Conservation (phyloP, 2,329 filamentous ascomycete genomes). For the Pseudopithomyces chartarum region DNA sequence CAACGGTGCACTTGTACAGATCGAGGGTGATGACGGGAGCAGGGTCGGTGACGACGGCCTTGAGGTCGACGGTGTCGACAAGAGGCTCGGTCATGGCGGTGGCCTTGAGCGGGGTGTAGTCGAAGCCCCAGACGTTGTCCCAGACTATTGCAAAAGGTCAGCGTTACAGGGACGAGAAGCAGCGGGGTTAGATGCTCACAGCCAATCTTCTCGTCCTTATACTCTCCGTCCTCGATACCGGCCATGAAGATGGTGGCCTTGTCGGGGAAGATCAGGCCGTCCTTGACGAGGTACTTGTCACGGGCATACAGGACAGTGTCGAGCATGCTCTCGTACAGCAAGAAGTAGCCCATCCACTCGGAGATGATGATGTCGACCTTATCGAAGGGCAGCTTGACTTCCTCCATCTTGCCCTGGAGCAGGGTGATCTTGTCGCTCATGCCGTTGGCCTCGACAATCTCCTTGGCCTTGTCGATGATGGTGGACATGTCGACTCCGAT, state of each 20-base stretch:
- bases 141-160: conserved; percentile 71
- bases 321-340: conserved; percentile 98
- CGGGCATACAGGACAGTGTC: conserved; percentile 97
- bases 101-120: conserved; percentile 92
- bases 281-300: conserved; percentile 85
- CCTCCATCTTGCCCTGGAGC: conserved; percentile 99
- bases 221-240: conserved; percentile 97
- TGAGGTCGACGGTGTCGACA: conserved; percentile 96
- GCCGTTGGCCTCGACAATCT: conserved; percentile 92
- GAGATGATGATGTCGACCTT: conserved; percentile 99
- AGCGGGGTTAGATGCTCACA: conserved; percentile 59
- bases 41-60: conserved; percentile 94
- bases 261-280: conserved; percentile 96
- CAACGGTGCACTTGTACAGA: conserved; percentile 84
- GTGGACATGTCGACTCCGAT: conserved; percentile 99
- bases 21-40: conserved; percentile 84
- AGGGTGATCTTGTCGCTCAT: conserved; percentile 96
- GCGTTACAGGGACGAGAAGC: conserved; percentile 1
- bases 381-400: conserved; percentile 88
- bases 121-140: conserved; percentile 98
- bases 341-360: conserved; percentile 99
- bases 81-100: conserved; percentile 94
- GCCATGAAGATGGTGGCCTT: conserved; percentile 98
- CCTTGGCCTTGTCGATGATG: conserved; percentile 96
- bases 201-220: conserved; percentile 99